phyloP scores from a whole-genome alignment of 2,329 filamentous ascomycete genomes.

The Chaetoscypha palmicola region DNA sequence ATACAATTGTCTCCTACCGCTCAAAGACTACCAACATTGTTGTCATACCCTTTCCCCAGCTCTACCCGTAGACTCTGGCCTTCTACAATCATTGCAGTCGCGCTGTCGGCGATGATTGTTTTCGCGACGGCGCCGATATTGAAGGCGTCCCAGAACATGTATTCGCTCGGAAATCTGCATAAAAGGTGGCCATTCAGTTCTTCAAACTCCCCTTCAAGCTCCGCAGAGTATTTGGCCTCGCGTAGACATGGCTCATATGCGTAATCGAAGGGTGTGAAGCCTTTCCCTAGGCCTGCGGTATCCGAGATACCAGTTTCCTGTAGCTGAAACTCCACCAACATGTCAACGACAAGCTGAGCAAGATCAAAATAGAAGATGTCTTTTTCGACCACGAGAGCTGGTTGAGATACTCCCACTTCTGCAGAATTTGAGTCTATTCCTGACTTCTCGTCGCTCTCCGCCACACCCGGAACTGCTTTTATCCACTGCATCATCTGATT shows the following conservation, averaged over 20 bases:
- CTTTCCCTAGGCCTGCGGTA: slow-evolving; percentile 37
- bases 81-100: slow-evolving; percentile 21
- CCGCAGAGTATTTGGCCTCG: slow-evolving; percentile 17
- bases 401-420: background rate
- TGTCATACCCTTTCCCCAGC: background rate
- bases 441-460: background rate
- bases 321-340: slow-evolving; percentile 44
- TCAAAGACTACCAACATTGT: too few relatives aligned
- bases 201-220: slow-evolving; percentile 4
- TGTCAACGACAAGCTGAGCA: slow-evolving; percentile 36
- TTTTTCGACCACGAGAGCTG: slow-evolving; percentile 12
- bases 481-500: slow-evolving; percentile 39
- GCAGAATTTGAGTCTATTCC: background rate
- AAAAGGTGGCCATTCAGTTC: slow-evolving; percentile 22
- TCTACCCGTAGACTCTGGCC: slow-evolving; percentile 16
- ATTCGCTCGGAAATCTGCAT: slow-evolving; percentile 36
- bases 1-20: background rate
- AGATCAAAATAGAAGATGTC: slow-evolving; percentile 38
- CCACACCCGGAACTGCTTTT: slow-evolving; percentile 5
- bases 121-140: slow-evolving; percentile 37
- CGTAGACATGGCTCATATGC: slow-evolving; percentile 23
- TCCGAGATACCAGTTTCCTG: slow-evolving; percentile 38
- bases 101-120: slow-evolving; percentile 28
- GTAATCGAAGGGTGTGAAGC: slow-evolving; percentile 17
- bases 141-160: slow-evolving; percentile 47